Evolutionary conservation across 768 basidiomycete species (phyloP), one percentile per base, ranked within the genome.

Genomic region (Suillus subluteus): DNA sequence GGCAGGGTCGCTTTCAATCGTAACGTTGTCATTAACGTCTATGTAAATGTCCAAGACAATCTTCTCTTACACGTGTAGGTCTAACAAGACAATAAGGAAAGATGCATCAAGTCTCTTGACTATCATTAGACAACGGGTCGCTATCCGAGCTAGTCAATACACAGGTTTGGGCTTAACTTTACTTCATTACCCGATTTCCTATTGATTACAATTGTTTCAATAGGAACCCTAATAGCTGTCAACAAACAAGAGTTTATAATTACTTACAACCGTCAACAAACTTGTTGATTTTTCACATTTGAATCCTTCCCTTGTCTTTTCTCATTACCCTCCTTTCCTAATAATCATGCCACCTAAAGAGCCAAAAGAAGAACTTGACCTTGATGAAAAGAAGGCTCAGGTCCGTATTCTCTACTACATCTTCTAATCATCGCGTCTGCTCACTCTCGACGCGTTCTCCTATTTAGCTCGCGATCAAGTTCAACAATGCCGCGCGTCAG

Each of bases 401-500:
- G 76, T 79, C 21, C 56, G 75, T 66, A 40, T 63, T 66, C 44
- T 64, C 21, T 26, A 11, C 18, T 12, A 41, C 18, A 21, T 12
- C 5, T 35, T 21, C 69, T 65, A 67, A 68, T 68, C 68, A 16
- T 58, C 52, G 32, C 50, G 21, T 50, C 41, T 38, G 37, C 55
- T 56, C 48, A 62, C 68, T 68, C 70, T 75, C 69, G 68, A 69
- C 32, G 2, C 58, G 64, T 66, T 66, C 74, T 68, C 71, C 69
- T 64, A 65, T 71, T 64, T 71, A 91, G 90, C 83, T 91, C 75
- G 82, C 84, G 41, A 74, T 79, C 38, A 83, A 84, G 71, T 81
- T 92, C 69, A 76, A 73, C 67, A 79, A 81, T 30, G 85, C 91
- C 65, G 89, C 91, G 86, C 86, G 87, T 67, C 82, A 85, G 66